Evolutionary conservation across 345 rosid genomes (phyloP).

Genomic region (Corchorus capsularis): DNA sequence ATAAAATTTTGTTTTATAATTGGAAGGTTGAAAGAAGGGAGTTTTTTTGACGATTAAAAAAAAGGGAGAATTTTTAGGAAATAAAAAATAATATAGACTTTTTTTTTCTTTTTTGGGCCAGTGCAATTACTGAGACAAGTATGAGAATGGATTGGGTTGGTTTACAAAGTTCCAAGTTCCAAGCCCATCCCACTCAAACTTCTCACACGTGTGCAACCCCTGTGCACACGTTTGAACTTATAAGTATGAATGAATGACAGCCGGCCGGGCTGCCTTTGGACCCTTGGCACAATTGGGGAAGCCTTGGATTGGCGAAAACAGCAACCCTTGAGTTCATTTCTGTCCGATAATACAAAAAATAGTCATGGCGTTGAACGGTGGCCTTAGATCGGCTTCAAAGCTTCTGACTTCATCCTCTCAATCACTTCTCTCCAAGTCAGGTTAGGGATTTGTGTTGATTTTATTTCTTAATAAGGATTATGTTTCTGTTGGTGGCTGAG

Average conservation of each 20-base stretch:
- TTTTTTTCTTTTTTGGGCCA: no score
- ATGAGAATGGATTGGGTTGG: background rate
- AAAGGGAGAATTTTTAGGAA: no score
- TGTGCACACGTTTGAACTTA: background rate
- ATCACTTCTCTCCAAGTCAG: conserved; percentile 57
- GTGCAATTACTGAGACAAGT: no score
- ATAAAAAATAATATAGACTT: no score
- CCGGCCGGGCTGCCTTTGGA: background rate
- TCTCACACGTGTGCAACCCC: background rate
- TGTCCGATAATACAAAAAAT: background rate
- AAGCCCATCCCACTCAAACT: background rate
- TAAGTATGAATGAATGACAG: background rate
- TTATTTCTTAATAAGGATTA: conserved; percentile 8
- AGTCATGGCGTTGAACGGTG: conserved; percentile 67
- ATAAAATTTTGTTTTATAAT: no score
- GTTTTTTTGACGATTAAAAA: no score
- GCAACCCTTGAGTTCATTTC: background rate
- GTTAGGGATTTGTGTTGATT: conserved; percentile 31
- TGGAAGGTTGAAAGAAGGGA: no score
- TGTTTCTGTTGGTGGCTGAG: conserved; percentile 16
- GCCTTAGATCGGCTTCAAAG: conserved; percentile 71
- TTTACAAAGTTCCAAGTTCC: background rate
- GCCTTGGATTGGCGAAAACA: background rate
- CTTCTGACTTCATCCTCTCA: conserved; percentile 58
- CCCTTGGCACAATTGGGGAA: background rate